These are phyloP conservation scores for Novakomyces olei DNA, from an alignment of 805 yeast genomes.

Conservation along the genomic window DNA sequence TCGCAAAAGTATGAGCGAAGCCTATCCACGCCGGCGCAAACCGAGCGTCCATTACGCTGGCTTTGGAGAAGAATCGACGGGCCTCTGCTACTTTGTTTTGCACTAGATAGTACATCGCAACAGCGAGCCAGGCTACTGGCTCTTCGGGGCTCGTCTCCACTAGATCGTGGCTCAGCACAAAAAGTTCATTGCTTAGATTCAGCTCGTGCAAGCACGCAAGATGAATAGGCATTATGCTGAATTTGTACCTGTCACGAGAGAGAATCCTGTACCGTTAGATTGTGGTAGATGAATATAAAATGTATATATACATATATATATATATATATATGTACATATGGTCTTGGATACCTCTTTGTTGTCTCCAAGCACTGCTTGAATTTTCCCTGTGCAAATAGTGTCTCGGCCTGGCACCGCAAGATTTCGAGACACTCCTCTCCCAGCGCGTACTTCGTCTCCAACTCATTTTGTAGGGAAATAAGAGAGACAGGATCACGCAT, in stretches of 20 bases:
- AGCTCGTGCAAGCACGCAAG: constrained; percentile 68
- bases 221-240: constrained; percentile 52
- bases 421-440: no score
- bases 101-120: constrained; percentile 71
- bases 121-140: constrained; percentile 77
- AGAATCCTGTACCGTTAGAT: no score
- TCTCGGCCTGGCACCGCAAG: constrained; percentile 50
- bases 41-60: constrained; percentile 69
- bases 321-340: no score
- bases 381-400: constrained; percentile 49
- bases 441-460: no score
- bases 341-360: constrained; percentile 30
- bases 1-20: constrained; percentile 92
- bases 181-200: constrained; percentile 61
- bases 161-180: constrained; percentile 57
- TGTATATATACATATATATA: not conserved
- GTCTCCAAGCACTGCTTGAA: constrained; percentile 52
- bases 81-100: constrained; percentile 59
- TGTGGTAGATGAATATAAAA: not conserved
- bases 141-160: constrained; percentile 67
- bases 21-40: constrained; percentile 96
- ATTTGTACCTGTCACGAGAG: constrained; percentile 40
- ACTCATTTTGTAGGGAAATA: no score
- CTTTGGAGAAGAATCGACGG: constrained; percentile 65
- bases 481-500: no score